A percentile compares a stretch with the other conserved stretches of the same genome.
Evolutionary conservation across 805 yeast species (phyloP).

Genomic region (Suhomyces sp.): DNA sequence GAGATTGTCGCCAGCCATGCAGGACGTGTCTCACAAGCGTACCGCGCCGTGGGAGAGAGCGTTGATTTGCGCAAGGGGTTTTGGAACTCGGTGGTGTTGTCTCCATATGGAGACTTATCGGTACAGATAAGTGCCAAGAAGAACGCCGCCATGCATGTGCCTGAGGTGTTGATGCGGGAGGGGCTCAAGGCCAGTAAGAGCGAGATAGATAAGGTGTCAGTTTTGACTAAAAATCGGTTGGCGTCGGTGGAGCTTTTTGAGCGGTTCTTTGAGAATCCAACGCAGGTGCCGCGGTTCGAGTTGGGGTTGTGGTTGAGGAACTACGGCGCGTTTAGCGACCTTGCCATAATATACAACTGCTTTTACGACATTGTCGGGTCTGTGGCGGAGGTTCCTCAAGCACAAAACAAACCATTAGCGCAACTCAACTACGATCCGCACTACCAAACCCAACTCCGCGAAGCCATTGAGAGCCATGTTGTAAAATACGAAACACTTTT

Average conservation of each 20-base stretch:
- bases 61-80: constrained; percentile 24
- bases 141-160: constrained; percentile 34
- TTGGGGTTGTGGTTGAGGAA: constrained; percentile 59
- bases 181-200: constrained; percentile 65
- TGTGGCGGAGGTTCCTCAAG: neutral
- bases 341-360: constrained; percentile 39
- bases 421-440: neutral
- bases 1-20: neutral
- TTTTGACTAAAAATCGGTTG: constrained; percentile 33
- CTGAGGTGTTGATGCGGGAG: constrained; percentile 56
- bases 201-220: constrained; percentile 51
- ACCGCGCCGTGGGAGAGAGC: neutral
- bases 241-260: constrained; percentile 23
- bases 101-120: constrained; percentile 44
- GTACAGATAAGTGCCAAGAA: constrained; percentile 41
- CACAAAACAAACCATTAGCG: constrained; percentile 7
- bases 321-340: constrained; percentile 51
- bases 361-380: constrained; percentile 26
- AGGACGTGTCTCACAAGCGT: constrained; percentile 1
- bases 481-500: constrained; percentile 32
- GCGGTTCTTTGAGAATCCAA: constrained; percentile 12
- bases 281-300: constrained; percentile 45
- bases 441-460: neutral
- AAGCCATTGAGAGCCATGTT: constrained; percentile 9
- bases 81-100: constrained; percentile 50